A percentile compares a stretch with the other conserved stretches of the same genome.
These are phyloP conservation scores for Collybia sordida DNA, from an alignment of 768 basidiomycete genomes.

Conservation along the genomic window DNA sequence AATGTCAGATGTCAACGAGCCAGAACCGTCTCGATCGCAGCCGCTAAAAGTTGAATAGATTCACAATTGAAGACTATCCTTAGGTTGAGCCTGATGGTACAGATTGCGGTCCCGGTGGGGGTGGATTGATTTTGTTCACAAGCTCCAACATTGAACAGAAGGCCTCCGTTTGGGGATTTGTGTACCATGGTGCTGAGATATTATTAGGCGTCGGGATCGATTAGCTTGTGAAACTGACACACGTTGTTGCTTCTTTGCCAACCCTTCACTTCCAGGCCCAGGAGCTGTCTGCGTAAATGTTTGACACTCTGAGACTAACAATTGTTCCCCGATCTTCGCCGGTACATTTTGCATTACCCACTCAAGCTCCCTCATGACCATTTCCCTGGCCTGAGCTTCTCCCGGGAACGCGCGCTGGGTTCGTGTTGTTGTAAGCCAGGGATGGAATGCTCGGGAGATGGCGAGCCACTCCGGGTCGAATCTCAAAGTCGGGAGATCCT, in stretches of 20 bases:
- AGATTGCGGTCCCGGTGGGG: constrained; percentile 2
- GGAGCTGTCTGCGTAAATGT: constrained; percentile 68
- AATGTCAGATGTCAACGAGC: too few species aligned
- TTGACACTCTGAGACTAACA: constrained; percentile 57
- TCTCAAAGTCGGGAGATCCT: constrained; percentile 40
- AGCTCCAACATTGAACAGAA: constrained; percentile 81
- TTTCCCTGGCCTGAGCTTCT: constrained; percentile 44
- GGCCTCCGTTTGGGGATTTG: constrained; percentile 87
- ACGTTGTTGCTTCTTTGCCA: constrained; percentile 32
- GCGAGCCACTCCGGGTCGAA: constrained; percentile 96
- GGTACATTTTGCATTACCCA: constrained; percentile 70
- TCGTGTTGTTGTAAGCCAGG: constrained; percentile 60
- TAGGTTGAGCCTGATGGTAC: too few species aligned
- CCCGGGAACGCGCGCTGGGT: constrained; percentile 61
- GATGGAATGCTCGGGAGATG: constrained; percentile 84
- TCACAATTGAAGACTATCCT: too few species aligned
- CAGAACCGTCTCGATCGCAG: too few species aligned
- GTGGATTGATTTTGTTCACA: constrained; percentile 57
- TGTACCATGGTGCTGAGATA: constrained; percentile 65
- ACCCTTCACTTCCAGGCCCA: constrained; percentile 39
- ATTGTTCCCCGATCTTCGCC: constrained; percentile 28
- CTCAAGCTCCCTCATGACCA: constrained; percentile 56
- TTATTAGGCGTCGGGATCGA: constrained; percentile 2
- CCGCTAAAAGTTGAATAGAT: too few species aligned
- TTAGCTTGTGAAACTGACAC: constrained; percentile 23